A percentile compares a stretch with the other conserved stretches of the same genome.
Conservation (phyloP, 345 rosid species). For the Aethionema arabicum region DNA sequence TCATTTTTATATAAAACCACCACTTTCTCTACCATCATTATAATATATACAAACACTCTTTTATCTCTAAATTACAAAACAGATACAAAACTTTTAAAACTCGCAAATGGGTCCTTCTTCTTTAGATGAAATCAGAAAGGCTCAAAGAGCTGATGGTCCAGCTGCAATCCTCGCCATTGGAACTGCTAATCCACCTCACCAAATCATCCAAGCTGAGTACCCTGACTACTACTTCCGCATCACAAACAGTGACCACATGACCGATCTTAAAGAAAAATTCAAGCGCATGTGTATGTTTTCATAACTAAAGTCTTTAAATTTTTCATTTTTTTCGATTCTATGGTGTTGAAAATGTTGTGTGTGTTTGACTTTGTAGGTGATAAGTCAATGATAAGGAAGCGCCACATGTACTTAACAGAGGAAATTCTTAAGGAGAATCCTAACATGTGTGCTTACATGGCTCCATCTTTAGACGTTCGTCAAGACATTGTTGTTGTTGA, state of each 20-base stretch:
- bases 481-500: conserved; percentile 83
- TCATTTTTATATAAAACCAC: background rate
- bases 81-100: conserved; percentile 3
- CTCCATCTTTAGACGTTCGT: conserved; percentile 65
- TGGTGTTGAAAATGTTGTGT: background rate
- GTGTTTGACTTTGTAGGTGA: conserved; percentile 51
- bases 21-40: background rate
- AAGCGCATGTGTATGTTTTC: conserved; percentile 74
- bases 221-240: conserved; percentile 68
- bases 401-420: conserved; percentile 69
- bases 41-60: conserved; percentile 24
- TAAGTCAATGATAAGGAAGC: conserved; percentile 60
- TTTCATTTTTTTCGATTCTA: too few species aligned
- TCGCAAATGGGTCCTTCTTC: conserved; percentile 28
- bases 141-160: conserved; percentile 62
- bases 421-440: conserved; percentile 65
- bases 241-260: conserved; percentile 72
- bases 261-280: conserved; percentile 70
- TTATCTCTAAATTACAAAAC: background rate
- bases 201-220: conserved; percentile 54
- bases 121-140: conserved; percentile 52
- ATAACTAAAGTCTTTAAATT: too few species aligned
- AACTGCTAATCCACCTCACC: conserved; percentile 59
- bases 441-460: conserved; percentile 60
- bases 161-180: conserved; percentile 66